Evolutionary conservation across 129 eudicot genomes (phyloP).

Genomic region (Silybum marianum): DNA sequence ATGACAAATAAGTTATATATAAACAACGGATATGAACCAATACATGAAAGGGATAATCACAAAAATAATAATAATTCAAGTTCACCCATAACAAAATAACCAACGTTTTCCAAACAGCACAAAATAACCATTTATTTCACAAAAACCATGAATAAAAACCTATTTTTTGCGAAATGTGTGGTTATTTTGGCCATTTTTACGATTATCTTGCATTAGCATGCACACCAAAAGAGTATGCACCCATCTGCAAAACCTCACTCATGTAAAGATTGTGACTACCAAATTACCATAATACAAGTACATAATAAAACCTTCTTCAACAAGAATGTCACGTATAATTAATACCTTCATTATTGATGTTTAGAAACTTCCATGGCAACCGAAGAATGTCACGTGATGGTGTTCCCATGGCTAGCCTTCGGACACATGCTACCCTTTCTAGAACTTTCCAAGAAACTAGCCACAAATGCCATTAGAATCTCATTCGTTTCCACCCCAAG

Average conservation of each 20-base stretch:
- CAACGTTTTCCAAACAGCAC: no score
- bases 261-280: constrained; percentile 23
- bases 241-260: constrained; percentile 10
- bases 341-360: background rate
- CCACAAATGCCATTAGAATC: constrained; percentile 40
- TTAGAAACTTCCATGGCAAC: constrained; percentile 22
- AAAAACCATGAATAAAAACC: no score
- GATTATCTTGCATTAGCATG: no score
- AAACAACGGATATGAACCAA: background rate
- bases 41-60: background rate
- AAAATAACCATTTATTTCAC: no score
- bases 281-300: constrained; percentile 11
- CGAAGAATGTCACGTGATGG: constrained; percentile 44
- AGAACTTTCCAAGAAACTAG: constrained; percentile 51
- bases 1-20: background rate
- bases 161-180: no score
- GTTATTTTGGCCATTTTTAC: no score
- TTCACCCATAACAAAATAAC: background rate
- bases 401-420: constrained; percentile 71
- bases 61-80: no score
- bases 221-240: constrained; percentile 21
- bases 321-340: no score
- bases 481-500: constrained; percentile 63
- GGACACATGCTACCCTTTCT: constrained; percentile 67
- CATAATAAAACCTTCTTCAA: background rate